Conservation (phyloP, 1,284 basidiomycete genomes). For the Trichosporon sp. region DNA sequence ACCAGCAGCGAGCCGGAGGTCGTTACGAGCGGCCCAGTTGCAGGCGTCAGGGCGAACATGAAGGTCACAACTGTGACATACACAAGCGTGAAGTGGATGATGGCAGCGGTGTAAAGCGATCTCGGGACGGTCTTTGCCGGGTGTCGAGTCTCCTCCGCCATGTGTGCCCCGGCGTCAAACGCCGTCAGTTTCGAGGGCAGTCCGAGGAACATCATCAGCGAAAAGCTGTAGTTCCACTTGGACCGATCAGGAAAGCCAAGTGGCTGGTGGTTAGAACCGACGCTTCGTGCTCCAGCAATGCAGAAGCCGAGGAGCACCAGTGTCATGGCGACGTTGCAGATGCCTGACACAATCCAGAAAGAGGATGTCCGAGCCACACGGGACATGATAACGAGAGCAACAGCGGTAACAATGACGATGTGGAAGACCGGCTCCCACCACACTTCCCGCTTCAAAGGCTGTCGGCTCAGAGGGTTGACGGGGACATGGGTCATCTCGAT, state of each 20-base stretch:
- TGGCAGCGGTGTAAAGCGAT: not conserved
- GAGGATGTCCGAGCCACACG: not conserved
- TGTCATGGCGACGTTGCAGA: not conserved
- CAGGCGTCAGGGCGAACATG: not conserved
- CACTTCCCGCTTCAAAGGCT: not conserved
- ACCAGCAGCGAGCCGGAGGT: not conserved
- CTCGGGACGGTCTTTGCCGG: not conserved
- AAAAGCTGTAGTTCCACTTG: not conserved
- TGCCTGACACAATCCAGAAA: not conserved
- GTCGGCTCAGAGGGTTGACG: not conserved
- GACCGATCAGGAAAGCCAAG: not conserved
- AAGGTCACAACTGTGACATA: not conserved
- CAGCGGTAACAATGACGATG: not conserved
- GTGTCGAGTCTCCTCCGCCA: not conserved
- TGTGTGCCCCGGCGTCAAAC: not conserved
- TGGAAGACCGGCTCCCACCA: not conserved
- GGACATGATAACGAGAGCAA: not conserved
- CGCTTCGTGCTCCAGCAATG: not conserved
- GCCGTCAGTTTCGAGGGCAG: not conserved
- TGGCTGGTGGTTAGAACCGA: not conserved
- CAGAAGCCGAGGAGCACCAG: not conserved
- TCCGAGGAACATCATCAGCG: not conserved
- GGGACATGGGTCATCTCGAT: not conserved
- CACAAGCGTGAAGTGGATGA: not conserved
- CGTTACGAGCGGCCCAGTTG: not conserved